Percentiles rank a stretch among this genome's conserved stretches.
Conservation (phyloP, 2,329 filamentous ascomycete genomes). For the Neofusicoccum laricinum region DNA sequence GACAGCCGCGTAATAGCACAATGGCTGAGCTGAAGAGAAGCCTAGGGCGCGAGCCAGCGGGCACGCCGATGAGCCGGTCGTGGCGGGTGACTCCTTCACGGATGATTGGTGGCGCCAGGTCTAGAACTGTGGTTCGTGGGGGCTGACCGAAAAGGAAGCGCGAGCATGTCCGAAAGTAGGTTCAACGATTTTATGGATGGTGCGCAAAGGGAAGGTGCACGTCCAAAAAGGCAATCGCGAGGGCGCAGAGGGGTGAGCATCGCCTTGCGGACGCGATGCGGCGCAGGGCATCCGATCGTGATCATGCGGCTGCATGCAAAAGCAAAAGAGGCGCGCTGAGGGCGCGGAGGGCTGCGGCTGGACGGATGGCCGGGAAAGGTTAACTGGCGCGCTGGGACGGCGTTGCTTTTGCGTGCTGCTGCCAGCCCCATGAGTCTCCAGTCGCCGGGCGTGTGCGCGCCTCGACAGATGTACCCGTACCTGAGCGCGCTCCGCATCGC, state of each 20-base stretch:
- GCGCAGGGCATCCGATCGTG: neutral
- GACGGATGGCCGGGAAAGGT: conserved; percentile 9
- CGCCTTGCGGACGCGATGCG: neutral
- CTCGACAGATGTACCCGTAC: neutral
- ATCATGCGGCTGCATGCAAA: neutral
- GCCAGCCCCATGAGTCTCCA: neutral
- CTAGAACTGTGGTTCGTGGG: conserved; percentile 7
- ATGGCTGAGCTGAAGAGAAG: neutral
- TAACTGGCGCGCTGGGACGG: neutral
- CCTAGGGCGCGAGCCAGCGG: neutral
- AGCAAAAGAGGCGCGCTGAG: neutral
- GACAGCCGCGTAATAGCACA: neutral
- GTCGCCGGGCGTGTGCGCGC: neutral
- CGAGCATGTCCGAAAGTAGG: neutral
- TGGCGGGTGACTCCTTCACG: neutral
- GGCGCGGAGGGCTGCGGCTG: conserved; percentile 11
- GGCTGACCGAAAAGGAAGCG: neutral
- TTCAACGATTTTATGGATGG: conserved; percentile 9
- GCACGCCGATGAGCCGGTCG: neutral
- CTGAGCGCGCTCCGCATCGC: neutral
- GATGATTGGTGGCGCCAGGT: neutral
- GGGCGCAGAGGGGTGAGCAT: neutral
- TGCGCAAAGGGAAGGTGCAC: conserved; percentile 6
- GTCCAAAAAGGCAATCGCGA: neutral
- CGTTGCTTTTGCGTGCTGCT: neutral